Base-by-base conservation (phyloP, 768 basidiomycete species). In the Mycena metata region DNA sequence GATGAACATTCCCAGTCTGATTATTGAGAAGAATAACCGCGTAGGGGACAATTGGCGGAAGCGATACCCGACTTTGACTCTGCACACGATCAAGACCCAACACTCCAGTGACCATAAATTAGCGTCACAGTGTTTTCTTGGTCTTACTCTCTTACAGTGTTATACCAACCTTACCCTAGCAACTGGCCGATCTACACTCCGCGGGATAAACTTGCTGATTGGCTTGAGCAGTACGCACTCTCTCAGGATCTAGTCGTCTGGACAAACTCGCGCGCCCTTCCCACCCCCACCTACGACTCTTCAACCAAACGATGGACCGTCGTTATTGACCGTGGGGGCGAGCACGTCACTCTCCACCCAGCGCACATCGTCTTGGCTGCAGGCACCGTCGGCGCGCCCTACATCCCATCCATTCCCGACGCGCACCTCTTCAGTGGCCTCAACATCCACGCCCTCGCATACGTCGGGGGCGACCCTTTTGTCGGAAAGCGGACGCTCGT, bases 111-210 rank as follows among this genome's bases (percentile, higher is more conserved):
- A 69, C 77, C 54, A 62, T 83, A 41, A 79, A 66, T 74, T 62
- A 67, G 71, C 19, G 50, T 3, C 49, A 42, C n/a, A 49, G 9
- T 45, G 11, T 26, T 43, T 21, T 15, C 11, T 17, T 26, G n/a
- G 4, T 50, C 41, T 30, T 46, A 66, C 61, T 54, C 12, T 60
- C 21, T 10, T 15, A 39, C 60, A 83, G 83, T 84, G 59, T 75
- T 83, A 8, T 84, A 84, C 64, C 77, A 80, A 54, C 69, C 80
- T 0, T 83, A 73, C 59, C 82, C 84, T 1, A 55, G 72, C 15
- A 84, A 75, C 47, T 84, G 82, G 83, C 84, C 84, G 0, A 73
- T 72, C 12, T 86, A 75, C 67, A 82, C 82, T 4, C 80, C 84
- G 19, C 76, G 76, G 12, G 79, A 81, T 61, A 85, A 84, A 64